Evolutionary conservation across 2,329 filamentous ascomycete species (phyloP), one percentile per base, ranked within the genome.

Genomic region (Trichoderma sp.): DNA sequence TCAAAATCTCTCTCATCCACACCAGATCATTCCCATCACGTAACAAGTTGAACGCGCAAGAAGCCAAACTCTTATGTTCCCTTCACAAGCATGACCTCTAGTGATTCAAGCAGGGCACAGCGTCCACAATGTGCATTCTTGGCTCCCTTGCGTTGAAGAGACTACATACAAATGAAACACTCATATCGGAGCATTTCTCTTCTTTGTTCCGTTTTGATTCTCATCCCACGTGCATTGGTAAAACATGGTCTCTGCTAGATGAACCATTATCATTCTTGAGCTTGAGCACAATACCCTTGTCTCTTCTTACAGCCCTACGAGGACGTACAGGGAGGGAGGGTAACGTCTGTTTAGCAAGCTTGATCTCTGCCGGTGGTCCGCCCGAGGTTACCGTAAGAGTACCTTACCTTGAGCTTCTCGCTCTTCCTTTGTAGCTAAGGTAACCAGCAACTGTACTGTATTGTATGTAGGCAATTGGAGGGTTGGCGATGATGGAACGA

Each of bases 261-360:
- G 12, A 39, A 9, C 12, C 10, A 4, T 10, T 3, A 12, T 3
- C 10, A 39, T 39, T 39, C 34, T 39, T 39, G 12, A 39, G 3
- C 3, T 4, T 39, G 7, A 14, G 12, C 34, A 14, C 34, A 3
- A 39, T 39, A 12, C 34, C 30, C 47, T 44, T 19, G 34, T 24
- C 41, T 15, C 21, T 41, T 55, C 54, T 54, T 39, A 47, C 59
- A 54, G 59, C 59, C 48, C 41, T 54, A 39, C 50, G 39, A 56
- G 41, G 39, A 17, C 41, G 39, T 41, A 17, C 45, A 12, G 61
- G 56, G 61, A 51, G 56, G n/a, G n/a, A n/a, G n/a, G n/a, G n/a
- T n/a, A n/a, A n/a, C 28, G 28, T 28, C 28, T 28, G 28, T 48
- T 43, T 28, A 34, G 30, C 7, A 34, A 34, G 7, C 1, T 34